phyloP scores from a whole-genome alignment of 2,329 filamentous ascomycete genomes.

The Fusarium sp. region DNA sequence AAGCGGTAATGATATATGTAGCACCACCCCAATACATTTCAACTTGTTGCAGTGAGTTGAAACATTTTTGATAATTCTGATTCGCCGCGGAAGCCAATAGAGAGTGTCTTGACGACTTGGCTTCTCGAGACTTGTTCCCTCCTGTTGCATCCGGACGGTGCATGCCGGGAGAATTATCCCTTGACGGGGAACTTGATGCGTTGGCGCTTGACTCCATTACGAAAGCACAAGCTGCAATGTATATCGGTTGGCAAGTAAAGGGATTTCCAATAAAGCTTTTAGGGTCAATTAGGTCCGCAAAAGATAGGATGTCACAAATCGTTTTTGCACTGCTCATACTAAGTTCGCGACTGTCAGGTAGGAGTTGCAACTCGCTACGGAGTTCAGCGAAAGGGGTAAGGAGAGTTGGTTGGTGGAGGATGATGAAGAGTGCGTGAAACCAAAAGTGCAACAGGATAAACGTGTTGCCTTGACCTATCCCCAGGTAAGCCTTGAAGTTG shows the following conservation, averaged over 20 bases:
- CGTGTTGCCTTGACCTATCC: slow-evolving; percentile 83
- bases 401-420: slow-evolving; percentile 86
- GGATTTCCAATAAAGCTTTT: slow-evolving; percentile 90
- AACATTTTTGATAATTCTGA: slow-evolving; percentile 89
- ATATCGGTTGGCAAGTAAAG: slow-evolving; percentile 91
- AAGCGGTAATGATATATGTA: slow-evolving; percentile 86
- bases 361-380: slow-evolving; percentile 74
- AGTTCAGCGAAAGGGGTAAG: slow-evolving; percentile 78
- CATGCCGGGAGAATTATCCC: slow-evolving; percentile 62
- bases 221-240: slow-evolving; percentile 91
- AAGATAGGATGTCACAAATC: slow-evolving; percentile 88
- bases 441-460: slow-evolving; percentile 90
- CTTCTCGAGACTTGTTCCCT: slow-evolving; percentile 38
- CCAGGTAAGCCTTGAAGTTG: slow-evolving; percentile 89
- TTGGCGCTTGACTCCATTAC: slow-evolving; percentile 83
- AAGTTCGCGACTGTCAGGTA: slow-evolving; percentile 82
- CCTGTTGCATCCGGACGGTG: slow-evolving; percentile 14
- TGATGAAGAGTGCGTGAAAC: slow-evolving; percentile 89
- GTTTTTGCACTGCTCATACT: slow-evolving; percentile 93
- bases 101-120: slow-evolving; percentile 74
- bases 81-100: slow-evolving; percentile 84
- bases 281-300: slow-evolving; percentile 86
- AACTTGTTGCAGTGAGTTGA: slow-evolving; percentile 84
- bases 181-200: slow-evolving; percentile 71
- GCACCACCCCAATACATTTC: slow-evolving; percentile 89